Base-by-base conservation (phyloP, 1,139 yeast genomes). In the Yamadazyma conglobata region DNA sequence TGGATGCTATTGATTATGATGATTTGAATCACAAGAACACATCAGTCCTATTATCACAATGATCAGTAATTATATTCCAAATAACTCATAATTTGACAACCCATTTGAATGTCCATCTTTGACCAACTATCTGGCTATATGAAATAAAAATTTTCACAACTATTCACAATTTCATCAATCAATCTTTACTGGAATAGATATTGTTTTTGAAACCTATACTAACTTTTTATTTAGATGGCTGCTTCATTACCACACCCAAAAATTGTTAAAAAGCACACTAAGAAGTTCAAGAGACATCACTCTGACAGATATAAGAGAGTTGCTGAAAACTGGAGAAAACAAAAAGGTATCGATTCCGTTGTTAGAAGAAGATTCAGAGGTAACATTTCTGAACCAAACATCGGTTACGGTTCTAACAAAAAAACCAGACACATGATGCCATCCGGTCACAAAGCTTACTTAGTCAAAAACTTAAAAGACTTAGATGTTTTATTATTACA, bases 301-400 rank as follows among this genome's bases (percentile, higher is more conserved):
- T 88, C 96, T 71, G 99, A 93, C 85, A 88, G 96, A 76, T 91
- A 87, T 77, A 80, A 80, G 80, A 89, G 98, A 75, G 96, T 91
- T 56, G 76, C 88, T 61, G 96, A 87, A 76, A 83, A 82, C 81
- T 93, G 98, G 98, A 91, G 99, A 87, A 91, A 91, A 79, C 98
- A 93, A 78, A 91, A 89, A 87, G 99, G 99, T 91, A 93, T 93
- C 66, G 99, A 93, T 80, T 89, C 96, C 59, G 82, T 89, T 77
- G 96, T 89, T 70, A 89, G 97, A 82, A 89, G 97, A 81, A 87
- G 97, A 79, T 93, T 91, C 95, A 87, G 97, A 83, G 98, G 98
- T 64, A 83, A 93, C 74, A 85, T 91, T 66, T 79, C 91, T 62
- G 95, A 89, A 81, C 99, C 99, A 79, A 89, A 85, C 79, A 89